Evolutionary conservation across 2,329 filamentous ascomycete genomes (phyloP).

Genomic region (Helminthosporium solani): DNA sequence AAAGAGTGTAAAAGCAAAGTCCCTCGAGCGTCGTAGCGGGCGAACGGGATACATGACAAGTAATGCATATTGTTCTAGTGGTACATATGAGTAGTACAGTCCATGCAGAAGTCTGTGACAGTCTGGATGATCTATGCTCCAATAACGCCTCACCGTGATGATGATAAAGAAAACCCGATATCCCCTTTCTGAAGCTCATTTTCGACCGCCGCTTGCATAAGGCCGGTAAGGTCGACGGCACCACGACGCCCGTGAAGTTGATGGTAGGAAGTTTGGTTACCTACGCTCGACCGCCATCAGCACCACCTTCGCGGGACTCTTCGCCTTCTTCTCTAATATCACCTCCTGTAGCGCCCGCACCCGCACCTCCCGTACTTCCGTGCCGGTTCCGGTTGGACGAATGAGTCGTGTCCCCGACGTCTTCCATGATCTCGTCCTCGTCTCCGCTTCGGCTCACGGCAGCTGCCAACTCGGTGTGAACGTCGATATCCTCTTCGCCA

Average conservation of each 20-base stretch:
- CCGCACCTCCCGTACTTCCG: conserved; percentile 70
- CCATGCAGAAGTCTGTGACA: conserved; percentile 24
- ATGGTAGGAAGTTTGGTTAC: conserved; percentile 54
- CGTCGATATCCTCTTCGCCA: conserved; percentile 78
- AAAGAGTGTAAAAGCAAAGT: conserved; percentile 9
- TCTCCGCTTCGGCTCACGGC: conserved; percentile 60
- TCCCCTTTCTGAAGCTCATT: conserved; percentile 7
- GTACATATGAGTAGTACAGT: conserved; percentile 31
- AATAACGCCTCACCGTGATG: conserved; percentile 35
- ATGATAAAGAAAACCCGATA: conserved; percentile 6
- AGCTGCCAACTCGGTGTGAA: conserved; percentile 65
- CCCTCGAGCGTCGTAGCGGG: conserved; percentile 32
- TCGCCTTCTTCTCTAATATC: conserved; percentile 90
- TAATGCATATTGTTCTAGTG: conserved; percentile 39
- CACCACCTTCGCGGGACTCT: conserved; percentile 84
- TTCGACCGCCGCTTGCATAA: conserved; percentile 20
- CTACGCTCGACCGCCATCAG: conserved; percentile 99
- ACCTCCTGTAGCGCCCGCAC: conserved; percentile 82
- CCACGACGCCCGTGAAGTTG: conserved; percentile 35
- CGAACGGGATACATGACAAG: conserved; percentile 23
- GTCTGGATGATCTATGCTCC: conserved; percentile 18
- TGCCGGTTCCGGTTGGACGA: conserved; percentile 33
- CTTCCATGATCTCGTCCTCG: conserved; percentile 67
- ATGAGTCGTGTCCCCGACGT: conserved; percentile 56
- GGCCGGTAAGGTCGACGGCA: conserved; percentile 32